Percentiles rank a stretch among this genome's conserved stretches.
These are phyloP conservation scores for Trichoderma gracile DNA, from an alignment of 2,329 filamentous ascomycete genomes.

Conservation along the genomic window DNA sequence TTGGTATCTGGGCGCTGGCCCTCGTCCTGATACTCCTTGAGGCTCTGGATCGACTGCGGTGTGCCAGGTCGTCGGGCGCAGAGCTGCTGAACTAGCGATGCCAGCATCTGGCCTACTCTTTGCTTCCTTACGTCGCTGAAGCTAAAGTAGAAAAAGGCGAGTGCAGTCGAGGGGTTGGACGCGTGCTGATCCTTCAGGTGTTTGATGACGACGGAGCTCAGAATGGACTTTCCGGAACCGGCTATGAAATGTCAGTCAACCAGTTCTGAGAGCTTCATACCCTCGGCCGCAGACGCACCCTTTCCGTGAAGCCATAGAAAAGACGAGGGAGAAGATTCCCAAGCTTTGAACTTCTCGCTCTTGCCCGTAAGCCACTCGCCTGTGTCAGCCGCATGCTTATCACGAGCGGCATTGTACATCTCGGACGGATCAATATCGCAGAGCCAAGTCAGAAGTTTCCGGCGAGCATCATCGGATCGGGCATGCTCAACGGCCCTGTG, in stretches of 20 bases:
- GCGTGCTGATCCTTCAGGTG: background rate
- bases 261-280: too few species aligned
- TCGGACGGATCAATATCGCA: background rate
- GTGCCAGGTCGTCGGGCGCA: background rate
- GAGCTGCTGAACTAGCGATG: background rate
- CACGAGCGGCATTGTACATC: background rate
- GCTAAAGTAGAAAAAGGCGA: background rate
- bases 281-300: background rate
- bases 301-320: slow-evolving; percentile 12
- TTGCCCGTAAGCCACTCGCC: background rate
- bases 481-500: background rate
- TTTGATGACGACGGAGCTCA: background rate
- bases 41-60: background rate
- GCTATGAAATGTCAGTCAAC: background rate
- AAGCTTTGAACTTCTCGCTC: background rate
- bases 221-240: background rate
- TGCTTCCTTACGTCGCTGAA: background rate
- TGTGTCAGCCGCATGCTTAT: background rate
- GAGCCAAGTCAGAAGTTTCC: background rate
- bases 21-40: background rate
- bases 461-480: background rate
- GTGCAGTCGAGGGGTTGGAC: background rate
- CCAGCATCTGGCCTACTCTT: background rate
- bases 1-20: background rate
- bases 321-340: background rate